Evolutionary conservation across 78 protist species (phyloP).

Genomic region (Dictyostelium intermedium): DNA sequence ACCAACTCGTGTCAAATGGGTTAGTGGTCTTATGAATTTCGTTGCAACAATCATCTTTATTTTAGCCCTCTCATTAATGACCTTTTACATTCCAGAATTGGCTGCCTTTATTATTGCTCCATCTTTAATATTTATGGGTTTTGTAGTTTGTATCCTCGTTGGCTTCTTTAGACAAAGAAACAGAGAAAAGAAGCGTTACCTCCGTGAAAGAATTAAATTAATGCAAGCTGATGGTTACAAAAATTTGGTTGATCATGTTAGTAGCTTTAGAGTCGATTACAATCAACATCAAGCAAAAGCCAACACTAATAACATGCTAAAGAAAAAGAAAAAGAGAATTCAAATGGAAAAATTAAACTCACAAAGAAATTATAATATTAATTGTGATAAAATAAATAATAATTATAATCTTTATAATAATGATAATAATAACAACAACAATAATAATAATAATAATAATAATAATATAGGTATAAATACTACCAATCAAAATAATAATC

Average conservation of each 20-base stretch:
- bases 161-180: slow-evolving; percentile 74
- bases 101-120: slow-evolving; percentile 8
- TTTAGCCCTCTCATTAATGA: background rate
- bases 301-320: background rate
- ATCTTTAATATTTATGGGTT: slow-evolving; percentile 9
- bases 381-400: background rate
- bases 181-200: slow-evolving; percentile 49
- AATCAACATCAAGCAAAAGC: background rate
- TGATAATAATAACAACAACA: background rate
- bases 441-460: background rate
- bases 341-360: background rate
- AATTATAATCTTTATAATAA: background rate
- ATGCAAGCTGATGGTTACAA: slow-evolving; percentile 54
- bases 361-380: background rate
- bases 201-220: slow-evolving; percentile 45
- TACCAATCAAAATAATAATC: background rate
- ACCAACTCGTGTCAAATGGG: slow-evolving; percentile 70
- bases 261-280: background rate
- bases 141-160: background rate
- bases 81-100: slow-evolving; percentile 11
- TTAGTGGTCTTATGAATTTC: slow-evolving; percentile 66
- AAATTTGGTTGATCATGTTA: slow-evolving; percentile 37
- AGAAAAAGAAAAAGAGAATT: slow-evolving; percentile 13
- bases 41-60: slow-evolving; percentile 1
- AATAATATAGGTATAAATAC: background rate